These are phyloP conservation scores for Lachnellula cervina DNA, from an alignment of 2,329 filamentous ascomycete genomes.

Conservation along the genomic window DNA sequence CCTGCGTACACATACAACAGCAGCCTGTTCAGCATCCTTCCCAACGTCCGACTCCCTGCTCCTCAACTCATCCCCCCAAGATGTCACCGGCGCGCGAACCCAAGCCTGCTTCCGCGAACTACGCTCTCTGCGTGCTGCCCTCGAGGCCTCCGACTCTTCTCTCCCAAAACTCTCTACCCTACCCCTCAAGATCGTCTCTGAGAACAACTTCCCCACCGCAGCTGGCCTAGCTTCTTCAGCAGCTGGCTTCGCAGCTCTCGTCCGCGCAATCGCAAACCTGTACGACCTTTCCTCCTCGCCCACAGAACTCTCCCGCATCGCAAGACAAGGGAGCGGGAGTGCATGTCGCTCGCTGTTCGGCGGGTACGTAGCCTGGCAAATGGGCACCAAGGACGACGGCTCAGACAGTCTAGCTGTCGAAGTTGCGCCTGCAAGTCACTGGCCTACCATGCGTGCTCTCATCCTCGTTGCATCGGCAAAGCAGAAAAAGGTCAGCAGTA, in stretches of 20 bases:
- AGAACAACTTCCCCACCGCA: constrained; percentile 99
- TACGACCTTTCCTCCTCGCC: constrained; percentile 80
- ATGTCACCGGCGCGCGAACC: constrained; percentile 83
- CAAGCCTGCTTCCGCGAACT: constrained; percentile 91
- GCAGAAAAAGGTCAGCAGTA: constrained; percentile 93
- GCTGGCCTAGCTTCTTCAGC: constrained; percentile 77
- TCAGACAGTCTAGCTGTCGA: constrained; percentile 83
- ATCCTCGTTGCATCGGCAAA: constrained; percentile 87
- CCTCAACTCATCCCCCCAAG: constrained; percentile 78
- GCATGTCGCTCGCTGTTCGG: constrained; percentile 92
- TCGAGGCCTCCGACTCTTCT: constrained; percentile 67
- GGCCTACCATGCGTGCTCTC: constrained; percentile 90
- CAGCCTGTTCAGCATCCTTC: constrained; percentile 77
- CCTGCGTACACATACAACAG: constrained; percentile 92
- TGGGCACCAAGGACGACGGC: constrained; percentile 70
- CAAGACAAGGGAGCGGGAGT: constrained; percentile 88
- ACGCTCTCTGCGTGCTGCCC: constrained; percentile 65
- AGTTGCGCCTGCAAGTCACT: constrained; percentile 83
- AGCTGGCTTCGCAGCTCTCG: constrained; percentile 64
- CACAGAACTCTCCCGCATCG: constrained; percentile 80
- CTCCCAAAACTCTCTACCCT: constrained; percentile 77
- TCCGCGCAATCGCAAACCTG: constrained; percentile 85
- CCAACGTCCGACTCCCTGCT: constrained; percentile 64
- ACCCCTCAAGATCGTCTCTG: constrained; percentile 80
- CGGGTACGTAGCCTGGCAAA: constrained; percentile 93